phyloP scores from a whole-genome alignment of 2,329 filamentous ascomycete genomes.

The Aphanoascus verrucosus region DNA sequence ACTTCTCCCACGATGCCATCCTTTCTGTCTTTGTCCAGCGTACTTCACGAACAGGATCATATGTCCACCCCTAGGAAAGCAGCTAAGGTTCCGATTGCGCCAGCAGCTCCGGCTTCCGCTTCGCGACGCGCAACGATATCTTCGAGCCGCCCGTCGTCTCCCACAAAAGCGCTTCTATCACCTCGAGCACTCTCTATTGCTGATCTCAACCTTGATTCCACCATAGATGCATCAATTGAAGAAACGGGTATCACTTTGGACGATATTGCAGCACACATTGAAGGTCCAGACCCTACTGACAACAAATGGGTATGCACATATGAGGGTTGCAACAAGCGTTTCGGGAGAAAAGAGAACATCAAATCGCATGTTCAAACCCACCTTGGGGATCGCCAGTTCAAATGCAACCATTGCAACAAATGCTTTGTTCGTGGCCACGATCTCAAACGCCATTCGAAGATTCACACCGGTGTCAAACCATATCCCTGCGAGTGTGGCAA shows the following conservation, averaged over 20 bases:
- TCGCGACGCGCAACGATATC: slow-evolving; percentile 14
- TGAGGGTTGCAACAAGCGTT: slow-evolving; percentile 72
- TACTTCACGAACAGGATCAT: slow-evolving; percentile 35
- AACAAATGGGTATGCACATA: slow-evolving; percentile 71
- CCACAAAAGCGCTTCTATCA: slow-evolving; percentile 31
- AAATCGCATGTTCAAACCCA: slow-evolving; percentile 98
- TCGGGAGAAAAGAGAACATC: slow-evolving; percentile 97
- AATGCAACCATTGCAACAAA: slow-evolving; percentile 86
- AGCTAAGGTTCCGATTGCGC: slow-evolving; percentile 25
- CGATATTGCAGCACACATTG: slow-evolving; percentile 67
- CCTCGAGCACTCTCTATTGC: slow-evolving; percentile 37
- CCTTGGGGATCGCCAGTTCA: slow-evolving; percentile 88
- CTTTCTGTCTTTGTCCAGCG: slow-evolving; percentile 45
- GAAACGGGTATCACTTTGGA: slow-evolving; percentile 81
- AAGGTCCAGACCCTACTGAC: slow-evolving; percentile 59
- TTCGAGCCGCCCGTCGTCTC: slow-evolving; percentile 19
- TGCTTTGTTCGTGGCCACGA: slow-evolving; percentile 96
- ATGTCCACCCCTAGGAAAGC: slow-evolving; percentile 17
- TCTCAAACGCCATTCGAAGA: slow-evolving; percentile 93
- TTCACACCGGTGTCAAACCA: slow-evolving; percentile 90
- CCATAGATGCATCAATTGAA: slow-evolving; percentile 51
- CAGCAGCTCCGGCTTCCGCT: slow-evolving; percentile 21
- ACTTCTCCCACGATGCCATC: slow-evolving; percentile 40
- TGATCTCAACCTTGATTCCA: slow-evolving; percentile 43
- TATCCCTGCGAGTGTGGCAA: slow-evolving; percentile 92